These are phyloP conservation scores for Talinum fruticosum DNA, from an alignment of 148 eudicot species.

Conservation along the genomic window DNA sequence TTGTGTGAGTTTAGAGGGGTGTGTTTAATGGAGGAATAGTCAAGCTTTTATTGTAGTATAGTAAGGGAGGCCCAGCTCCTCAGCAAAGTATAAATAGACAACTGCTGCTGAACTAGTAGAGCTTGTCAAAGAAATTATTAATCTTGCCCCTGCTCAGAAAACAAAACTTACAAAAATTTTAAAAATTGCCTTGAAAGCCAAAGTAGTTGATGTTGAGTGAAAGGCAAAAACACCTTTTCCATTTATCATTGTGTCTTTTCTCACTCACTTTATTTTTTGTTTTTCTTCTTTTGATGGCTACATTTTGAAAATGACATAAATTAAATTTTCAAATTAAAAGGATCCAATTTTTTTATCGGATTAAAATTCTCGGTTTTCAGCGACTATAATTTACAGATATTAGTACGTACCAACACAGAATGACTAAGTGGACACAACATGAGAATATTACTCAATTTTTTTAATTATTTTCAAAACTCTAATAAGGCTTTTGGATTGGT, in stretches of 20 bases:
- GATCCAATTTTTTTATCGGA: not conserved
- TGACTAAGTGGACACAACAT: too few species aligned
- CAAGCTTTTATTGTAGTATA: conserved; percentile 10
- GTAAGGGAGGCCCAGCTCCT: not conserved
- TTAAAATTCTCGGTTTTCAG: not conserved
- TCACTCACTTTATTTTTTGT: conserved; percentile 2
- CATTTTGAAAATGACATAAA: too few species aligned
- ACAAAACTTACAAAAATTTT: not conserved
- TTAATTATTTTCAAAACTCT: too few species aligned
- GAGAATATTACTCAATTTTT: too few species aligned
- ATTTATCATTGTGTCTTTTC: conserved; percentile 11
- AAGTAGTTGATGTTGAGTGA: conserved; percentile 32
- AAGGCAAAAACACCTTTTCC: conserved; percentile 26
- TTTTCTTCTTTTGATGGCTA: not conserved
- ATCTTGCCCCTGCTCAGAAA: conserved; percentile 9
- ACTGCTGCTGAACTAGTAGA: conserved; percentile 8
- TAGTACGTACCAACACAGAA: not conserved
- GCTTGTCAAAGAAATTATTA: conserved; percentile 3
- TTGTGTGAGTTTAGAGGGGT: not conserved
- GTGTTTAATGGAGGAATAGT: not conserved
- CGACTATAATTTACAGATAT: not conserved
- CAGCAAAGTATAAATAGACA: conserved; percentile 27
- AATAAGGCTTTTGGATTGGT: too few species aligned
- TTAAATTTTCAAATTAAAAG: not conserved
- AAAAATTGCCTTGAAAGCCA: not conserved